Evolutionary conservation across 331 rosid species (phyloP), one percentile per base, ranked within the genome.

Genomic region (Pyrus hybrid): DNA sequence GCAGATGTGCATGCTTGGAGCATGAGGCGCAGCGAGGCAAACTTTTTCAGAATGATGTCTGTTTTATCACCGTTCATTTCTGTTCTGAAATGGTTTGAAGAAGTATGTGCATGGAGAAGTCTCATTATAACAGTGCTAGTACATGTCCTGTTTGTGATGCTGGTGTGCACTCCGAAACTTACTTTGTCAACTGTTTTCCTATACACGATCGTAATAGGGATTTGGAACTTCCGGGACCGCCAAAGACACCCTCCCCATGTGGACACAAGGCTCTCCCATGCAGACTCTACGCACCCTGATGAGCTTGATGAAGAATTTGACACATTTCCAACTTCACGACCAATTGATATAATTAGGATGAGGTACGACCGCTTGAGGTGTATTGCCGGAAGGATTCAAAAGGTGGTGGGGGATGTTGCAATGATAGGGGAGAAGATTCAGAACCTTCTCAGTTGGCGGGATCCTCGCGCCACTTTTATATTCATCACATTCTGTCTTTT

Each of bases 21-120:
- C 80, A 83, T 88, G 96, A 87, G 97, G 47, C 88, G 94, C 13
- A 93, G 96, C 91, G 90, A 93, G 86, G 97, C 97, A 0, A 93
- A 90, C 85, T 88, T 90, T 82, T 82, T 75, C 81, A 85, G 96
- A 22, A 51, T 93, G 65, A 85, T 88, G 90, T 22, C 85, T 1
- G 84, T 90, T 66, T 80, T 88, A 49, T 80, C 89, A 0, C 93
- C 96, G 68, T 13, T 93, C 11, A 23, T 93, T 8, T 81, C 89
- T 0, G 53, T 82, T 8, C 90, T 83, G 60, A 67, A 80, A 75
- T 90, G 95, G 96, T 80, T 93, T 14, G 91, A 87, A 65, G 95
- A 86, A 58, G 94, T 93, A 62, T 83, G 87, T 64, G 8, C 32
- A 33, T 90, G 98, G 96, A 88, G 80, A 63, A 74, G 82, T 68